A percentile compares a stretch with the other conserved stretches of the same genome.
Evolutionary conservation across 306 rosid genomes (phyloP).

Genomic region (Fagus crenata): DNA sequence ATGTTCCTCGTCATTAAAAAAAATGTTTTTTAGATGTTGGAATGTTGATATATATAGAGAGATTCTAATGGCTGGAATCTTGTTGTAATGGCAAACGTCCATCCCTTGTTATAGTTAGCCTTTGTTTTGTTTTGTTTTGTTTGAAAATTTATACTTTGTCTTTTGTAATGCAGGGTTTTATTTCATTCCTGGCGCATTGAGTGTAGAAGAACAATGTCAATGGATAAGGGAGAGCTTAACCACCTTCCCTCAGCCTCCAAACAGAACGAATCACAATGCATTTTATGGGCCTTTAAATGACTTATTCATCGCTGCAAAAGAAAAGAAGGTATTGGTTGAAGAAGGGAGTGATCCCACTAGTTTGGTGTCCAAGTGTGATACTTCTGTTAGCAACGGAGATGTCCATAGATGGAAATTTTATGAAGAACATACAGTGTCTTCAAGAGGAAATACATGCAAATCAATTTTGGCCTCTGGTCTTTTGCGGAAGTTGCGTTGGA

Average conservation of each 20-base stretch:
- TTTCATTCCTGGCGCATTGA: constrained; percentile 74
- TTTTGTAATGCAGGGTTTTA: constrained; percentile 57
- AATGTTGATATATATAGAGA: not conserved
- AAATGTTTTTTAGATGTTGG: too few relatives aligned
- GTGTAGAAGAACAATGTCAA: constrained; percentile 61
- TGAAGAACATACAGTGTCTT: constrained; percentile 40
- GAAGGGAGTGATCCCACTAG: constrained; percentile 33
- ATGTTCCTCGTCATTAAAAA: too few relatives aligned
- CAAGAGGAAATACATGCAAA: constrained; percentile 43
- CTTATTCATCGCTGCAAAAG: constrained; percentile 62
- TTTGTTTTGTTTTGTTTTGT: not conserved
- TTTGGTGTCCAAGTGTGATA: constrained; percentile 27
- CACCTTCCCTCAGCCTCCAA: constrained; percentile 87
- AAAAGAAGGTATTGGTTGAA: constrained; percentile 51
- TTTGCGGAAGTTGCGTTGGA: constrained; percentile 85
- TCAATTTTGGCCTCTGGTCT: constrained; percentile 59
- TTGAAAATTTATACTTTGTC: not conserved
- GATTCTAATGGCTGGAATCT: not conserved
- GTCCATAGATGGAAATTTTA: constrained; percentile 50
- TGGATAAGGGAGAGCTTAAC: constrained; percentile 76
- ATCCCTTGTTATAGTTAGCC: not conserved
- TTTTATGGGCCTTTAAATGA: constrained; percentile 65
- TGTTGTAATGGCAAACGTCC: not conserved
- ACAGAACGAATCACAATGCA: constrained; percentile 91
- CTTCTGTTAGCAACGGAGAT: constrained; percentile 27